Evolutionary conservation across 768 basidiomycete species (phyloP), one percentile per base, ranked within the genome.

Genomic region (Mycena olivaceomarginata): DNA sequence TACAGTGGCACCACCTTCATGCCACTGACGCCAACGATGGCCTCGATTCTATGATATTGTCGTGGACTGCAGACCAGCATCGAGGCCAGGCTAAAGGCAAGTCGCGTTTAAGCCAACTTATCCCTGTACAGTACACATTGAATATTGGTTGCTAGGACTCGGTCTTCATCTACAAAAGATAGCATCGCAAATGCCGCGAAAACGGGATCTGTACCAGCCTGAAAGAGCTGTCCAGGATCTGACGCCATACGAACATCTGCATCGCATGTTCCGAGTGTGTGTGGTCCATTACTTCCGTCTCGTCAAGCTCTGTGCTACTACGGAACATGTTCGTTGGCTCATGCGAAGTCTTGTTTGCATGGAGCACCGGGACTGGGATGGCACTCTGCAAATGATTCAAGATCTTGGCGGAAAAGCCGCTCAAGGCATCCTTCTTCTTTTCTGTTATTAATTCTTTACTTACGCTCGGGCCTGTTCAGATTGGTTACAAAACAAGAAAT

Each of bases 401-500:
- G 62, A 31, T 4, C 22, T 46, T 15, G 65, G 65, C 5, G 65
- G 65, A 5, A 45, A 45, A 31, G 43, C 65, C 12, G 65, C 41
- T 9, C 25, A 45, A 8, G 46, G 65, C 46, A n/a, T 4, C 41
- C 25, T 22, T 46, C 22, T 8, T 1, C 40, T 22, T 45, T 45
- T 13, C 9, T 5, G 5, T 5, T 64, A n/a, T 66, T 31, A 16
- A 37, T 9, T 10, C 25, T 1, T 40, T 25, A 18, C 16, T 31
- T 37, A 9, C 5, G 5, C 13, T 48, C 5, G 2, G 43, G 2
- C 16, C 13, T 67, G 16, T 13, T 66, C 60, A 85, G 83, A 85
- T 59, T 85, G 85, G 83, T 37, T 84, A 0, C 22, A 64, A 4
- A 81, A 85, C 56, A 84, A 85, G 68, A 40, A 75, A 16, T 39